Conservation (phyloP, 148 eudicot species). For the Silene conica region DNA sequence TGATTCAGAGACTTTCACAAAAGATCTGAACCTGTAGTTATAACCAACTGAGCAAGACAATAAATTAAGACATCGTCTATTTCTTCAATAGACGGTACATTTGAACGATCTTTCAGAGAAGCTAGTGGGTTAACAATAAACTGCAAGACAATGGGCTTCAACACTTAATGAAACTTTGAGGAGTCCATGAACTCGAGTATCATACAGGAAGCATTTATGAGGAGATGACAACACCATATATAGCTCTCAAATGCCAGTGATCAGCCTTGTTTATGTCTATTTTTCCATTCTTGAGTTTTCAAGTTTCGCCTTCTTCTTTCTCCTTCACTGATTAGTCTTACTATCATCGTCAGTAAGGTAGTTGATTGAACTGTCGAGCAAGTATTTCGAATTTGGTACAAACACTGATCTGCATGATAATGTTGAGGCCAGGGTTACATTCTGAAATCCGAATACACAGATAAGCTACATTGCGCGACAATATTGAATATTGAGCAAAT, state of each 20-base stretch:
- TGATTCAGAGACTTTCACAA: constrained; percentile 79
- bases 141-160: constrained; percentile 85
- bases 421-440: too few species aligned
- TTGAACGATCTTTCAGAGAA: constrained; percentile 40
- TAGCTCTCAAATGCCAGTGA: constrained; percentile 67
- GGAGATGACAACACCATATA: constrained; percentile 75
- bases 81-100: constrained; percentile 55
- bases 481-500: too few species aligned
- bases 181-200: constrained; percentile 71
- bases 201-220: constrained; percentile 83
- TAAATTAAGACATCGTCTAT: constrained; percentile 70
- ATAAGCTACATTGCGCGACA: too few species aligned
- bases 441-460: too few species aligned
- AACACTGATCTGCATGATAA: constrained; percentile 26
- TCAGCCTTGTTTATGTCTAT: constrained; percentile 23
- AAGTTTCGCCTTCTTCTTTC: constrained; percentile 75
- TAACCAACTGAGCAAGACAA: constrained; percentile 93
- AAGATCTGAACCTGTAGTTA: constrained; percentile 81
- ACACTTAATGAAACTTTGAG: constrained; percentile 65
- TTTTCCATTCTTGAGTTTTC: constrained; percentile 26
- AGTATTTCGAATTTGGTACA: constrained; percentile 91
- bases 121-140: constrained; percentile 62
- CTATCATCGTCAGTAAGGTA: constrained; percentile 54
- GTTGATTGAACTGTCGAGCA: constrained; percentile 58
- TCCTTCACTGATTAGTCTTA: constrained; percentile 32